Conservation (phyloP, 768 basidiomycete genomes). For the Pleurotus citrinopileatus region DNA sequence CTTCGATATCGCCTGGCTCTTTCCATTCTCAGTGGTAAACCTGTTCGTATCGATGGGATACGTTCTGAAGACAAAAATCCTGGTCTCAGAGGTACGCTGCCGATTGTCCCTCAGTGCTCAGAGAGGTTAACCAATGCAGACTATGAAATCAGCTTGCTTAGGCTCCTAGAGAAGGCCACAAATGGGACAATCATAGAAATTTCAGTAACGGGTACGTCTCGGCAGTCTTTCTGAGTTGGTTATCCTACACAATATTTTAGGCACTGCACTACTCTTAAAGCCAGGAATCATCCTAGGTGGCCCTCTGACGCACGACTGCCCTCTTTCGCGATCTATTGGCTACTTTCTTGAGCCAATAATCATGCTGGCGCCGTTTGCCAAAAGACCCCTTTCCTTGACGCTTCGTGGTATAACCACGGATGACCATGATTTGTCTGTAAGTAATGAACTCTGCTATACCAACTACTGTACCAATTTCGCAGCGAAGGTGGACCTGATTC, state of each 20-base stretch:
- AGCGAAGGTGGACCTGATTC: constrained; percentile 77
- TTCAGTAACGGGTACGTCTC: constrained; percentile 78
- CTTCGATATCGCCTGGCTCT: constrained; percentile 83
- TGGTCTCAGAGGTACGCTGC: constrained; percentile 74
- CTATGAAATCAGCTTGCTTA: constrained; percentile 87
- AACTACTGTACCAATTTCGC: background rate
- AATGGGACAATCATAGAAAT: constrained; percentile 97
- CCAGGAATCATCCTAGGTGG: constrained; percentile 93
- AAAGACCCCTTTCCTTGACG: constrained; percentile 79
- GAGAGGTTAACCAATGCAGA: constrained; percentile 41
- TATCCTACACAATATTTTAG: constrained; percentile 33
- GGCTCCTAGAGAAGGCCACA: constrained; percentile 85
- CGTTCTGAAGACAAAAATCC: constrained; percentile 92
- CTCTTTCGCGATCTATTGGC: constrained; percentile 83
- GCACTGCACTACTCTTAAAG: constrained; percentile 88
- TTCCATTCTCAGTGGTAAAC: constrained; percentile 85
- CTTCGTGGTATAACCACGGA: constrained; percentile 91
- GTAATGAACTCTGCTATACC: constrained; percentile 17
- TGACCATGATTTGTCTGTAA: constrained; percentile 85
- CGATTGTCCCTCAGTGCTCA: constrained; percentile 5
- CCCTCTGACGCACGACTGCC: constrained; percentile 78
- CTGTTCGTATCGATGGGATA: constrained; percentile 83
- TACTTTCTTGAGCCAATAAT: constrained; percentile 92
- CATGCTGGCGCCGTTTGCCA: constrained; percentile 90
- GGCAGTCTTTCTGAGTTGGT: background rate